These are phyloP conservation scores for Zygoascus biomembranicola DNA, from an alignment of 805 yeast species.

Conservation along the genomic window DNA sequence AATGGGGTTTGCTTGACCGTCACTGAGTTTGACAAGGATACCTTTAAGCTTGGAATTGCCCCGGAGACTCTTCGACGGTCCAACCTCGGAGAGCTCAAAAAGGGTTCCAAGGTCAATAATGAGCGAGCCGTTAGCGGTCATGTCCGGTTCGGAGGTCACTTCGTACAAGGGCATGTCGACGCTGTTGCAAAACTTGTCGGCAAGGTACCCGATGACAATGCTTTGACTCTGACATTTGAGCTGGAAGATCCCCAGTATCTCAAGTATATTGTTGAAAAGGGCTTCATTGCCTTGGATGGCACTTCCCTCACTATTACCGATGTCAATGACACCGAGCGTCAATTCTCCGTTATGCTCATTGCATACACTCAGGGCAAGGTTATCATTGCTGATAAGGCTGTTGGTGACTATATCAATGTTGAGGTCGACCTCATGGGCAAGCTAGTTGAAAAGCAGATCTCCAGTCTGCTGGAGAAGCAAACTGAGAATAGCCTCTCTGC, in stretches of 20 bases:
- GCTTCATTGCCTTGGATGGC: constrained; percentile 90
- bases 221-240: constrained; percentile 67
- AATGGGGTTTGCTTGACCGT: constrained; percentile 91
- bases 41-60: constrained; percentile 83
- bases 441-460: constrained; percentile 79
- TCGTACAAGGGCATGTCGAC: constrained; percentile 97
- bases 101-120: constrained; percentile 64
- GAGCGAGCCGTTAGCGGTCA: constrained; percentile 86
- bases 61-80: constrained; percentile 87
- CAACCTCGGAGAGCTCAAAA: constrained; percentile 52
- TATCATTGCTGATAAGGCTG: constrained; percentile 52
- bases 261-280: constrained; percentile 85
- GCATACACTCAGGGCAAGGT: constrained; percentile 84
- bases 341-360: constrained; percentile 83
- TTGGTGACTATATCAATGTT: constrained; percentile 67
- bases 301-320: constrained; percentile 80
- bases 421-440: constrained; percentile 96
- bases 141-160: constrained; percentile 90
- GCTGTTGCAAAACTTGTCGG: constrained; percentile 63
- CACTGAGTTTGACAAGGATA: constrained; percentile 53
- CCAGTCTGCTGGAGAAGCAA: constrained; percentile 42
- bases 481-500: constrained; percentile 35
- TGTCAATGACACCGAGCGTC: constrained; percentile 50
- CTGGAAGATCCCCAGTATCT: constrained; percentile 51
- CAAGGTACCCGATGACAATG: constrained; percentile 55